Conservation (phyloP, 768 basidiomycete genomes). For the Butyriboletus loyo region DNA sequence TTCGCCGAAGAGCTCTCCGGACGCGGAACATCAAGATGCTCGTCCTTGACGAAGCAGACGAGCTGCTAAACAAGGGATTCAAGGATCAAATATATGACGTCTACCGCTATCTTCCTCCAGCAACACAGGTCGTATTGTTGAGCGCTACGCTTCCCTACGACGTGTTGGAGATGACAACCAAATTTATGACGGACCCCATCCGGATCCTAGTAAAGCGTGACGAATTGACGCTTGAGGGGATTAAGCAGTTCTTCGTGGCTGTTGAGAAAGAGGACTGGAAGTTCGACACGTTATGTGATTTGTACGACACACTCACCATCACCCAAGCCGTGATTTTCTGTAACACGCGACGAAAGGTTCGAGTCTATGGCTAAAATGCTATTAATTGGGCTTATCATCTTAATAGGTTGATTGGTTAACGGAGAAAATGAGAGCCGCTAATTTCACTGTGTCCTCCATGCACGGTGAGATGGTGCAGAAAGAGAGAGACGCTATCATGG, state of each 20-base stretch:
- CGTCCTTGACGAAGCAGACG: constrained; percentile 92
- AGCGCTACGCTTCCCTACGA: constrained; percentile 96
- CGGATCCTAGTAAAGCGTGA: constrained; percentile 99
- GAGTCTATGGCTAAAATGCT: constrained; percentile 12
- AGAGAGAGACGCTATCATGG: constrained; percentile 95
- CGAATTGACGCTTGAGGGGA: constrained; percentile 94
- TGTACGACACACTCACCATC: constrained; percentile 98
- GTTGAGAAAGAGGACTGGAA: constrained; percentile 99
- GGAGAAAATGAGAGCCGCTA: constrained; percentile 98
- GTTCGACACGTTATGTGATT: constrained; percentile 94
- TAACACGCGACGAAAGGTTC: constrained; percentile 93
- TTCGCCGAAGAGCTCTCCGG: constrained; percentile 86
- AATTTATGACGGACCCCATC: constrained; percentile 99
- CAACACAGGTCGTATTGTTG: constrained; percentile 94
- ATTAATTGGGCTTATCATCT: constrained; percentile 8
- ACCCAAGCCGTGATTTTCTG: constrained; percentile 99
- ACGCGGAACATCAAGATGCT: constrained; percentile 99
- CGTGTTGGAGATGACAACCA: constrained; percentile 98
- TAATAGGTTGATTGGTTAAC: constrained; percentile 93
- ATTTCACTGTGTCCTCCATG: constrained; percentile 97
- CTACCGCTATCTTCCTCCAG: constrained; percentile 94
- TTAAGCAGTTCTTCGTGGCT: constrained; percentile 96
- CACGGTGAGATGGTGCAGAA: constrained; percentile 96
- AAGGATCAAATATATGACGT: constrained; percentile 99
- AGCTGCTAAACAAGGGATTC: constrained; percentile 96